Base-by-base conservation (phyloP, 108 stramenopile genomes). In the Skeletonema menzelii region DNA sequence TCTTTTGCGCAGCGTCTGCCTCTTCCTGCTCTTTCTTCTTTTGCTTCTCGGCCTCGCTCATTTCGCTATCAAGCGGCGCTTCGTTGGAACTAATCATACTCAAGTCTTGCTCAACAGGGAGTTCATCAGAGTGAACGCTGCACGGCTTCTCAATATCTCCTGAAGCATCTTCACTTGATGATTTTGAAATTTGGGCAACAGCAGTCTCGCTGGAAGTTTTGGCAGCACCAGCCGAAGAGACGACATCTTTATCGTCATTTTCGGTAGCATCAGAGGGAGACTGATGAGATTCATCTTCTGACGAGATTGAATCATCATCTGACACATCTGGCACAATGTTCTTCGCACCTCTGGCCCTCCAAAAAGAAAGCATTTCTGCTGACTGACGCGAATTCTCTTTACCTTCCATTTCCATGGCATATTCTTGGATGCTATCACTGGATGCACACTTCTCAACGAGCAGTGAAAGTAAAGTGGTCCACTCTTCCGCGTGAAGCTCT, bases 391-490 rank as follows among this genome's bases (percentile, higher is more conserved):
- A 38, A 15, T 35, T 63, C 31, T 55, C 75, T 53, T 71, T 77
- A 58, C 55, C 72, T 59, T 81, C 80, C 22, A 81, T 67, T 17
- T 55, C 58, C 44, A 35, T 68, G 31, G 75, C 82, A 55, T 92
- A 64, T 37, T 84, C 84, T 65, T 84, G 88, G 20, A 95, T 75
- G 12, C 84, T 63, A 27, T 92, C 93, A 70, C 88, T 89, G 11
- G 91, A 85, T 11, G 90, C 81, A 65, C 93, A 95, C 66, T 91
- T 92, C 78, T 85, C 83, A 13, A 83, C 76, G 66, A 95, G 86
- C 22, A 92, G 49, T 26, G 78, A 40, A 22, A 95, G 78, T 20
- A 95, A 57, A 22, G 83, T 73, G 5, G 88, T 62, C 93, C 93
- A 95, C 75, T 95, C 93, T 17, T 38, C 35, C 35, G 89, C 79